These are phyloP conservation scores for Fraxinus floribunda DNA, from an alignment of 305 asterid species.

Conservation along the genomic window DNA sequence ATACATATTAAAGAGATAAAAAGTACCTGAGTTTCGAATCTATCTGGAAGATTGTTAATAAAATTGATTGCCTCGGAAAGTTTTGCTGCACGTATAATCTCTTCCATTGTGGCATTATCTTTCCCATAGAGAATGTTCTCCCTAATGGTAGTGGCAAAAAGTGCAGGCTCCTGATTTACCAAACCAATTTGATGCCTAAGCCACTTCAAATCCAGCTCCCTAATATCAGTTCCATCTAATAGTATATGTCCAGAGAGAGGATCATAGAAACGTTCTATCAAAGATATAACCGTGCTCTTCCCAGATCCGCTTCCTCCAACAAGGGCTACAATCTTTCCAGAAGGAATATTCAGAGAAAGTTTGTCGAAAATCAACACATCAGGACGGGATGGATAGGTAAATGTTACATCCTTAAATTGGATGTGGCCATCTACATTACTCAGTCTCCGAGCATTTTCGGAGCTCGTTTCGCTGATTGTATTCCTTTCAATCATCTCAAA, in stretches of 20 bases:
- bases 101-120: constrained; percentile 69
- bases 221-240: constrained; percentile 66
- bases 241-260: constrained; percentile 65
- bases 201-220: constrained; percentile 78
- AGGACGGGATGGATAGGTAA: constrained; percentile 89
- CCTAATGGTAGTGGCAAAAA: constrained; percentile 85
- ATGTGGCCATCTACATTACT: constrained; percentile 79
- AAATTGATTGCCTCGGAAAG: constrained; percentile 89
- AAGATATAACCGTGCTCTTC: constrained; percentile 86
- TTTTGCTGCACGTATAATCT: constrained; percentile 74
- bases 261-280: constrained; percentile 92
- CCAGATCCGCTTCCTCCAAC: constrained; percentile 99
- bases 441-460: constrained; percentile 46
- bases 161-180: constrained; percentile 96
- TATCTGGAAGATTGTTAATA: constrained; percentile 80
- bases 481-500: constrained; percentile 88
- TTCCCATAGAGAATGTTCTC: constrained; percentile 91
- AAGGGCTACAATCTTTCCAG: constrained; percentile 89
- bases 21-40: constrained; percentile 87
- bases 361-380: constrained; percentile 69
- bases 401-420: constrained; percentile 65
- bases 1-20: neutral
- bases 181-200: constrained; percentile 82
- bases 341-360: constrained; percentile 69
- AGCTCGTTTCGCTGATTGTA: constrained; percentile 46